These are phyloP conservation scores for Penicillium robsamsonii DNA, from an alignment of 495 filamentous ascomycete species.

Conservation along the genomic window DNA sequence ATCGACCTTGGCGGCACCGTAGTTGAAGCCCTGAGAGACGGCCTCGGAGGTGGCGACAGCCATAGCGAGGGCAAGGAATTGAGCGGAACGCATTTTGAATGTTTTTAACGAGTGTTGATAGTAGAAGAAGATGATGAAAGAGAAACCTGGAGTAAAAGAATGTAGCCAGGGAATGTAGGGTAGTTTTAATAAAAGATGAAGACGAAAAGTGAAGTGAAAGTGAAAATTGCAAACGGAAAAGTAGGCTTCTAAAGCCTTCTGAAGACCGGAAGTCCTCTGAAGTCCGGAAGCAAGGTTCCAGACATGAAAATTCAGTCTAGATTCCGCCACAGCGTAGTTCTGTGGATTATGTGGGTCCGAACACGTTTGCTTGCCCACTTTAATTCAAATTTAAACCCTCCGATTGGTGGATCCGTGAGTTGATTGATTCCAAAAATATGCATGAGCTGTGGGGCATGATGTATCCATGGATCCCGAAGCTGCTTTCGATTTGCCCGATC, in stretches of 20 bases:
- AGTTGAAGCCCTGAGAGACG: slow-evolving; percentile 77
- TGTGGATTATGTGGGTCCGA: not conserved
- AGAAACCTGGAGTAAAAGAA: slow-evolving; percentile 9
- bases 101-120: slow-evolving; percentile 10
- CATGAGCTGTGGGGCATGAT: not conserved
- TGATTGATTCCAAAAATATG: slow-evolving; percentile 10
- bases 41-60: slow-evolving; percentile 45
- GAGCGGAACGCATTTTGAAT: slow-evolving; percentile 37
- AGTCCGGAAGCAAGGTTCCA: slow-evolving; percentile 4
- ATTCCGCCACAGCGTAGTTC: slow-evolving; percentile 10
- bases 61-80: slow-evolving; percentile 45
- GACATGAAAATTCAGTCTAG: slow-evolving; percentile 10
- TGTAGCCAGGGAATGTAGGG: slow-evolving; percentile 12
- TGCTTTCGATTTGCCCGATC: slow-evolving; percentile 10
- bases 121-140: not conserved
- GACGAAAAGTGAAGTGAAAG: slow-evolving; percentile 2
- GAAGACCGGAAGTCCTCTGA: slow-evolving; percentile 3
- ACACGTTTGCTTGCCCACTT: slow-evolving; percentile 12
- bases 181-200: slow-evolving; percentile 5
- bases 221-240: slow-evolving; percentile 6
- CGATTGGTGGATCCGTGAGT: not conserved
- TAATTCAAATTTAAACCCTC: not conserved
- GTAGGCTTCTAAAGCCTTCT: not conserved
- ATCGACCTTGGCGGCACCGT: slow-evolving; percentile 63
- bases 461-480: not conserved